phyloP scores from a whole-genome alignment of 345 rosid species.

The Eucalyptus curtisii region DNA sequence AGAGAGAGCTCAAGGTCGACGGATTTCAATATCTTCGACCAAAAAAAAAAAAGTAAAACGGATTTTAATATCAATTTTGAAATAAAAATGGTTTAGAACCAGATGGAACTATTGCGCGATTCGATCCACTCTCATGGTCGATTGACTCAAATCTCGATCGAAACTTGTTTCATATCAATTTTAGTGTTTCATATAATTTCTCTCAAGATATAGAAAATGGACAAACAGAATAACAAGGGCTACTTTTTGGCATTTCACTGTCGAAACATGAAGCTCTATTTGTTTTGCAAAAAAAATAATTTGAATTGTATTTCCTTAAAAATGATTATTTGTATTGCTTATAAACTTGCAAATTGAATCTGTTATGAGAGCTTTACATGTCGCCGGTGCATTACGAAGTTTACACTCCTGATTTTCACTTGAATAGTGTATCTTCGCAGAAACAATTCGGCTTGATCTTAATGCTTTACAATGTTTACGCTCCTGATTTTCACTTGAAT shows the following conservation, averaged over 20 bases:
- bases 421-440: background rate
- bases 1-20: too few species aligned
- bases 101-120: background rate
- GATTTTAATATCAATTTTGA: too few species aligned
- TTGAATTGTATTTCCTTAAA: too few species aligned
- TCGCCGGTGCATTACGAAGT: accelerated
- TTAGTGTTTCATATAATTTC: background rate
- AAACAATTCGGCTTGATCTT: background rate
- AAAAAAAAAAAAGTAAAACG: too few species aligned
- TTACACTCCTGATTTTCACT: background rate
- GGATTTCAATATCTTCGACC: too few species aligned
- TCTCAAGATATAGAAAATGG: background rate
- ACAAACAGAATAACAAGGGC: background rate
- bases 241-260: accelerated
- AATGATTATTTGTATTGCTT: too few species aligned
- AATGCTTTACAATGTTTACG: background rate
- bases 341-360: background rate
- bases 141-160: accelerated
- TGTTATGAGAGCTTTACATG: background rate
- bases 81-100: background rate
- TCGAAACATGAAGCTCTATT: accelerated
- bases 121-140: accelerated
- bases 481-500: background rate
- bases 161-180: background rate
- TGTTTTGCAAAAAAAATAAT: too few species aligned